Base-by-base conservation (phyloP, 306 rosid genomes). In the Lithocarpus polystachyus region DNA sequence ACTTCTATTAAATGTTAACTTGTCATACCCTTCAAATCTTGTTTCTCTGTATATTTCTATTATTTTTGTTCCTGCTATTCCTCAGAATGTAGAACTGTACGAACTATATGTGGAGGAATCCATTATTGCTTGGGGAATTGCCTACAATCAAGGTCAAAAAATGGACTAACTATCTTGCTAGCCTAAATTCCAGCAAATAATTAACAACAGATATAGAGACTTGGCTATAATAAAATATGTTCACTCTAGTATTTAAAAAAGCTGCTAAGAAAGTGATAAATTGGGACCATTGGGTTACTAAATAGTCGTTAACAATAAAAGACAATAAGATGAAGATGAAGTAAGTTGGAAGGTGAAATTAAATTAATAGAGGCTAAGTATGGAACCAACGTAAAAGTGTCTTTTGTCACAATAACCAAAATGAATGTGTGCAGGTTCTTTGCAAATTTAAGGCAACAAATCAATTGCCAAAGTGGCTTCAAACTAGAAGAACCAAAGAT, bases 391-490 rank as follows among this genome's bases (percentile, higher is more conserved):
- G 77, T 86, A 82, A 87, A 31, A 64, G 45, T 85, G 83, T 84
- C 89, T 92, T 91, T 90, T 87, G 86, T 87, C 89, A 83, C 86
- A 84, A 86, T 96, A 79, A 96, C 97, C 83, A 83, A 83, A 86
- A 86, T 90, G 97, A 87, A 86, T 89, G 88, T 93, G 89, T 96
- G 99, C 99, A 96, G 99, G 99, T 93, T 88, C 87, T 85, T 84
- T 87, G 89, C 93, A 83, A 85, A 80, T 82, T 82, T 80, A 89
- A 79, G 86, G 86, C 89, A 86, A 89, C 87, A 80, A 86, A 83
- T 88, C 96, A 89, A 85, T 88, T 96, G 86, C 87, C 95, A 92
- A 89, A 86, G 92, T 89, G 96, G 88, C 92, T 85, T 87, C 98
- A 89, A 88, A 89, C 82, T 86, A 91, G 89, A 91, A 89, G 99